A percentile compares a stretch with the other conserved stretches of the same genome.
These are phyloP conservation scores for Asterophora parasitica DNA, from an alignment of 768 basidiomycete genomes.

Conservation along the genomic window DNA sequence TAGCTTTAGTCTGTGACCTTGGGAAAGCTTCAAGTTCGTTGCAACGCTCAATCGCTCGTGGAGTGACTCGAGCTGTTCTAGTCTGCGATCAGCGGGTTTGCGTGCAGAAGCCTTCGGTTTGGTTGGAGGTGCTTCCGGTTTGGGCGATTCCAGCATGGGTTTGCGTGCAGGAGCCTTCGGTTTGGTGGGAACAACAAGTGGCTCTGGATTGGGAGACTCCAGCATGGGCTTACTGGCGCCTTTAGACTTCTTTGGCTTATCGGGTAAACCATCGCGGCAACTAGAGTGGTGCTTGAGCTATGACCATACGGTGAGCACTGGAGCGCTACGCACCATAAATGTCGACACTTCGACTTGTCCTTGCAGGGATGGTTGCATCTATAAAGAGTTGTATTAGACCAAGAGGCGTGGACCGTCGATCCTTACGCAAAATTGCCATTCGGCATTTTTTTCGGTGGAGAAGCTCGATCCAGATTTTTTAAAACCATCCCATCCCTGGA, in stretches of 20 bases:
- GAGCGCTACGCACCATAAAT: slow-evolving; percentile 56
- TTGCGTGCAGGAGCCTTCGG: slow-evolving; percentile 18
- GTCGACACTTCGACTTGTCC: slow-evolving; percentile 69
- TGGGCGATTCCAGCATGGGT: no score
- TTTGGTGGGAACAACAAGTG: slow-evolving; percentile 11
- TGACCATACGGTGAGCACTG: not conserved
- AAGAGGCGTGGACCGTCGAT: not conserved
- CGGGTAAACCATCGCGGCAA: slow-evolving; percentile 65
- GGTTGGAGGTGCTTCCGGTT: slow-evolving; percentile 2
- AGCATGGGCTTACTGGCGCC: slow-evolving; percentile 10
- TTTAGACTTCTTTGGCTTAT: slow-evolving; percentile 34
- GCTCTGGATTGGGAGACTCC: not conserved
- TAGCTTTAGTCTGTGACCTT: slow-evolving; percentile 44
- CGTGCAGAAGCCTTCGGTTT: slow-evolving; percentile 20
- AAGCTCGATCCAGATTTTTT: slow-evolving; percentile 1
- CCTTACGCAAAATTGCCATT: slow-evolving; percentile 65
- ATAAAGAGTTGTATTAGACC: not conserved
- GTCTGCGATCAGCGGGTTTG: slow-evolving; percentile 21
- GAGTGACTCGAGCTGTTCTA: slow-evolving; percentile 37
- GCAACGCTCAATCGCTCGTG: slow-evolving; percentile 40
- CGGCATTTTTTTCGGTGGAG: slow-evolving; percentile 35
- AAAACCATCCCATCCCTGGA: slow-evolving; percentile 1
- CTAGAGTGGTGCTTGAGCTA: slow-evolving; percentile 30
- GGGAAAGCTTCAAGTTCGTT: slow-evolving; percentile 30
- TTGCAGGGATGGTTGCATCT: slow-evolving; percentile 83